A percentile compares a stretch with the other conserved stretches of the same genome.
Evolutionary conservation across 805 yeast genomes (phyloP).

Genomic region (Lipomyces kockii): DNA sequence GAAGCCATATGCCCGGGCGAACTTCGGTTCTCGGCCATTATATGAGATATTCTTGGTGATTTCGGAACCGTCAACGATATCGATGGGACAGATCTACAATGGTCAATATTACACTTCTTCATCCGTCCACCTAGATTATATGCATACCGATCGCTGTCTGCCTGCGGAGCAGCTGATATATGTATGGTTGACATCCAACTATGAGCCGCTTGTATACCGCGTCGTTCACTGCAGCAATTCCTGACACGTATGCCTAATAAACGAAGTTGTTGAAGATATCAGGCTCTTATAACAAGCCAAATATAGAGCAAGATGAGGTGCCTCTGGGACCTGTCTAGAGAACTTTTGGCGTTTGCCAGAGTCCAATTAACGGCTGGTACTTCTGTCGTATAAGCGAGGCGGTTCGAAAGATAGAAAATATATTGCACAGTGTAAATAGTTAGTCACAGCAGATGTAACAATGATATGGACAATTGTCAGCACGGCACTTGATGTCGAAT

Average conservation of each 20-base stretch:
- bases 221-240: neutral
- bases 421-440: too few species aligned
- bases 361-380: too few species aligned
- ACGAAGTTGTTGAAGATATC: neutral
- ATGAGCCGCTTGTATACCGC: neutral
- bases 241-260: neutral
- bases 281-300: neutral
- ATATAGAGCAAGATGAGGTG: too few species aligned
- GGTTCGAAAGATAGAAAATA: too few species aligned
- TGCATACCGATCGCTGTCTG: neutral
- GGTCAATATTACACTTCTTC: neutral
- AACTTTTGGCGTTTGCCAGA: too few species aligned
- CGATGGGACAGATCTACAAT: neutral
- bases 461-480: too few species aligned
- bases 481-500: too few species aligned
- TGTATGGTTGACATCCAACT: neutral
- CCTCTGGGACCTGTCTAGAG: too few species aligned
- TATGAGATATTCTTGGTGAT: neutral
- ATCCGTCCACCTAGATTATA: neutral
- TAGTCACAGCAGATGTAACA: too few species aligned
- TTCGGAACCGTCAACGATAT: neutral
- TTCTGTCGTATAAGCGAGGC: too few species aligned
- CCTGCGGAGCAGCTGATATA: neutral
- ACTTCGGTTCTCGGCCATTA: neutral
- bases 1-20: neutral